These are phyloP conservation scores for Huntiella moniliformis DNA, from an alignment of 2,329 filamentous ascomycete genomes.

Conservation along the genomic window DNA sequence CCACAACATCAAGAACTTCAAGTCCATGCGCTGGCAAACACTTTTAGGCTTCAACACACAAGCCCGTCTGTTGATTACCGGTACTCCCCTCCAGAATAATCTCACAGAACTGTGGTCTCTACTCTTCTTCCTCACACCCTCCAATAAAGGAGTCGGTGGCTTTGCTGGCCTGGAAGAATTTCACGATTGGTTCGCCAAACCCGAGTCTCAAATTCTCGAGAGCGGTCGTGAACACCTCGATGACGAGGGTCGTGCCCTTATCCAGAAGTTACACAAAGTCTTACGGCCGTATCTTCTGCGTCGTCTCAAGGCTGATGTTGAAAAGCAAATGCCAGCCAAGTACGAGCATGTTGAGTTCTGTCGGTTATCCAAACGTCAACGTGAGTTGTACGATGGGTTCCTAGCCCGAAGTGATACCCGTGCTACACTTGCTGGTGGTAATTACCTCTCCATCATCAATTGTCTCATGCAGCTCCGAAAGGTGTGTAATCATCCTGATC, in stretches of 20 bases:
- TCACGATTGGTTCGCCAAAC: conserved; percentile 86
- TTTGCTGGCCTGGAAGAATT: conserved; percentile 95
- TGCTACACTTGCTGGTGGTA: conserved; percentile 74
- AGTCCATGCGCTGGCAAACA: conserved; percentile 91
- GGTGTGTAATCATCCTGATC: conserved; percentile 94
- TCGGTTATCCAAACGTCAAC: conserved; percentile 81
- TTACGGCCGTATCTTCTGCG: conserved; percentile 80
- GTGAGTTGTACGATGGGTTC: conserved; percentile 92
- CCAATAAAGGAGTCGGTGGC: conserved; percentile 67
- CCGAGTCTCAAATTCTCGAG: conserved; percentile 89
- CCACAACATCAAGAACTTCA: conserved; percentile 99
- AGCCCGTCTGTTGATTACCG: conserved; percentile 71
- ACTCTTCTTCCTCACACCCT: conserved; percentile 59
- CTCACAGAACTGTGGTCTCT: conserved; percentile 93
- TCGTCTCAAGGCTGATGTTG: conserved; percentile 84
- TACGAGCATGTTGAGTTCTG: conserved; percentile 96
- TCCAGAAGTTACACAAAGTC: conserved; percentile 84
- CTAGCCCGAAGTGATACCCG: conserved; percentile 78
- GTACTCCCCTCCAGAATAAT: conserved; percentile 92
- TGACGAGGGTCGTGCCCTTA: conserved; percentile 78
- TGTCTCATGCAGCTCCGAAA: conserved; percentile 95
- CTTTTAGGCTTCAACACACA: conserved; percentile 85
- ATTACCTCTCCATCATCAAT: conserved; percentile 95
- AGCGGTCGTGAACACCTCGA: conserved; percentile 88
- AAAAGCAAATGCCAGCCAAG: conserved; percentile 97